Evolutionary conservation across 306 rosid species (phyloP), one percentile per base, ranked within the genome.

Genomic region (Rosa multiflora): DNA sequence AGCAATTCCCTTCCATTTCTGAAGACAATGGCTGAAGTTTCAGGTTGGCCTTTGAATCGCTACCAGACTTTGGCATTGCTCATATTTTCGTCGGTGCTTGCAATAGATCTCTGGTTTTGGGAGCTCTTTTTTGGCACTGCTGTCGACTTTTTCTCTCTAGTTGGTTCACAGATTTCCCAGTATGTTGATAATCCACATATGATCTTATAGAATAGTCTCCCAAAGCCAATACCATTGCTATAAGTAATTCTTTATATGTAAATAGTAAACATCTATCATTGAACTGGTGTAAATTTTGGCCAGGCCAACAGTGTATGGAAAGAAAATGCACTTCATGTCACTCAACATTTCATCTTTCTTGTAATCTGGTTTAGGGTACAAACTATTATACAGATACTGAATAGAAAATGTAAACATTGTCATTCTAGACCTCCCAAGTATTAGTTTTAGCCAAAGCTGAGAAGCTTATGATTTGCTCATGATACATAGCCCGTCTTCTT

Each of bases 31-130:
- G 99, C 99, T 2, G 77, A 70, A 80, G 83, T 87, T 46, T 95
- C 96, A 0, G 97, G 99, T 63, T 95, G 99, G 99, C 99, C 99
- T 5, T 82, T 93, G 88, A 95, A 95, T 85, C 98, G 99, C 49
- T 93, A 95, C 72, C 96, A 95, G 83, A 95, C 99, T 35, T 53
- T 95, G 88, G 99, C 98, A 10, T 82, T 91, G 88, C 98, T 95
- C 80, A 93, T 93, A 68, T 95, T 95, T 80, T 95, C 98, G 10
- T 86, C 91, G 8, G 90, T 95, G 63, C 87, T 95, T 10, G 99
- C 99, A 18, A 76, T 95, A 85, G 98, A 95, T 83, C 90, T 95
- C 72, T 93, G 92, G 97, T 93, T 95, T 59, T 93, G 98, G 99
- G 99, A 95, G 89, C 90, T 93, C 68, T 93, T 91, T 81, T 91